Evolutionary conservation across 306 rosid genomes (phyloP), one percentile per base, ranked within the genome.

Genomic region (Cyamopsis tetragonoloba): DNA sequence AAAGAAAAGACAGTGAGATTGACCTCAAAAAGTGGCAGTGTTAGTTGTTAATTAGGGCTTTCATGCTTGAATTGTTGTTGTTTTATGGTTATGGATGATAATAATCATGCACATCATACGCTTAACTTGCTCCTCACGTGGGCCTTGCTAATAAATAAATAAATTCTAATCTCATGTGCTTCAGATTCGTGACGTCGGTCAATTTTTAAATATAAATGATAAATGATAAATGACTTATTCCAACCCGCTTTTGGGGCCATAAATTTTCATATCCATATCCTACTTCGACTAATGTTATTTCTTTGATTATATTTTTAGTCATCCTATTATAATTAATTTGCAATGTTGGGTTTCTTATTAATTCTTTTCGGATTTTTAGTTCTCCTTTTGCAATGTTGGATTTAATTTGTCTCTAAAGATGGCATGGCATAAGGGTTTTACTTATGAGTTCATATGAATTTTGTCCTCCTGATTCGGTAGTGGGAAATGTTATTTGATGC

Each of bases 81-180:
- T 24, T n/a, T n/a, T n/a, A n/a, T 19, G 59, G 19, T 67, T 64
- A 51, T 55, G 11, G 42, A 7, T 56, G 47, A 14, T 75, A 10
- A 26, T 38, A 59, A 58, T 41, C 59, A 68, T 69, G 38, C 23
- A 49, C 28, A 5, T 75, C 34, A 44, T 23, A 27, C 22, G 28
- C 58, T 39, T 59, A 28, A 41, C 55, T 28, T 48, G 15, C 15
- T 30, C 60, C 20, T 42, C 76, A 76, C 71, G 80, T 76, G 71
- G 80, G 66, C 14, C 20, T 38, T 47, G 70, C 68, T 28, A 59
- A 59, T 49, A 68, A 68, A 37, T 56, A 11, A 60, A 28, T 18
- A 48, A 59, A 31, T 39, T 68, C 58, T 68, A 42, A 43, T 53
- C 26, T 31, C 13, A 20, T 32, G 47, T 23, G 51, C 22, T 43